phyloP scores from a whole-genome alignment of 306 rosid genomes.

The Trifolium repens region DNA sequence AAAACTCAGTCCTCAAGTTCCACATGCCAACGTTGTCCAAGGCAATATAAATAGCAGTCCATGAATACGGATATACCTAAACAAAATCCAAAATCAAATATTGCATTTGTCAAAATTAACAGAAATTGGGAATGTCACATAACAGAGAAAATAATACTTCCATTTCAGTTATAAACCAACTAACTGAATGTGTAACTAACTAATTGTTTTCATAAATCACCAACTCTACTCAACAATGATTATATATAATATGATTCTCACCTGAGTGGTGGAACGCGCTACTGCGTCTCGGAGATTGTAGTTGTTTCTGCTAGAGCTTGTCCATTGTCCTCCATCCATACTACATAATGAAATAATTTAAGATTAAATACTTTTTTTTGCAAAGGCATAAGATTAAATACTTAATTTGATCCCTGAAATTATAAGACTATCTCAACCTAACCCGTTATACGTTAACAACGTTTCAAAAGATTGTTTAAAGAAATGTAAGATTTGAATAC shows the following conservation, averaged over 20 bases:
- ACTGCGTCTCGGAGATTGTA: constrained; percentile 94
- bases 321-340: constrained; percentile 98
- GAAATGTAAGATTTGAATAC: neutral
- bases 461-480: neutral
- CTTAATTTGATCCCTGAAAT: too few relatives aligned
- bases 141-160: neutral
- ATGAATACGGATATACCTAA: constrained; percentile 92
- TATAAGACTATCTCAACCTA: too few relatives aligned
- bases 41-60: constrained; percentile 88
- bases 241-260: constrained; percentile 31
- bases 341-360: constrained; percentile 49
- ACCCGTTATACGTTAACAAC: too few relatives aligned
- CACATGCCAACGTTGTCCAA: constrained; percentile 99
- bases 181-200: neutral
- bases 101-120: neutral
- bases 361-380: too few relatives aligned
- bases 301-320: constrained; percentile 58
- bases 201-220: neutral
- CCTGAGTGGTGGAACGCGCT: constrained; percentile 93
- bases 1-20: constrained; percentile 91
- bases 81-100: constrained; percentile 25
- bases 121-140: neutral
- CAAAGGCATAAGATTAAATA: neutral
- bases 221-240: neutral
- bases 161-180: neutral